These are phyloP conservation scores for Rauvolfia tetraphylla DNA, from an alignment of 257 asterid genomes.

Conservation along the genomic window DNA sequence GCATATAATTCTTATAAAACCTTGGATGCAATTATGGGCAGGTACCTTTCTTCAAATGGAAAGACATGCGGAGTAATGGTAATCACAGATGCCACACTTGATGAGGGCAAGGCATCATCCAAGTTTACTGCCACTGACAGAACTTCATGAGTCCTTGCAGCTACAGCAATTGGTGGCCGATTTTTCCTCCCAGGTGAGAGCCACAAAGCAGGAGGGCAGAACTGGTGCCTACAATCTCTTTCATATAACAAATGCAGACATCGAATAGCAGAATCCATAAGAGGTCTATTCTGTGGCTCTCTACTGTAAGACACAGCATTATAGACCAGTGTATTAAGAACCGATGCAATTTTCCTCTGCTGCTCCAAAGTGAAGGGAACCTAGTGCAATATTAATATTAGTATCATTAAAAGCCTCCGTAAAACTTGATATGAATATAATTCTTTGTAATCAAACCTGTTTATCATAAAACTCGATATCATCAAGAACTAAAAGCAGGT, in stretches of 20 bases:
- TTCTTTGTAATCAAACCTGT: conserved; percentile 51
- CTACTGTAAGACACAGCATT: conserved; percentile 55
- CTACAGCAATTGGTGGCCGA: conserved; percentile 87
- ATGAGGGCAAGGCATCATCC: conserved; percentile 45
- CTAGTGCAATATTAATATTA: conserved; percentile 31
- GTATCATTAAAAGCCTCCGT: background rate
- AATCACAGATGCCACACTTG: conserved; percentile 65
- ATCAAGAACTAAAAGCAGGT: conserved; percentile 83
- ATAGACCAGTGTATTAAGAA: conserved; percentile 75
- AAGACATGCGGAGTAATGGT: conserved; percentile 85
- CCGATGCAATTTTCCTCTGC: conserved; percentile 71
- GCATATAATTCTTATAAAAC: conserved; percentile 6
- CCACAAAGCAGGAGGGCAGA: conserved; percentile 90
- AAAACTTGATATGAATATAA: background rate
- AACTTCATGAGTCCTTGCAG: conserved; percentile 87
- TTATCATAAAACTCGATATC: conserved; percentile 92
- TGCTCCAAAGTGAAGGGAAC: conserved; percentile 83
- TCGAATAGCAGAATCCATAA: conserved; percentile 72
- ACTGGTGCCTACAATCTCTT: conserved; percentile 90
- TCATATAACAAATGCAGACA: conserved; percentile 92
- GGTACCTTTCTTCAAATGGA: conserved; percentile 90
- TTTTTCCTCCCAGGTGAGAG: conserved; percentile 82
- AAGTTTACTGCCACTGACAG: conserved; percentile 33
- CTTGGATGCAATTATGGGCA: conserved; percentile 12
- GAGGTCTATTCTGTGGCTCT: conserved; percentile 43